phyloP scores from a whole-genome alignment of 768 basidiomycete genomes.

The Trametes villosa region DNA sequence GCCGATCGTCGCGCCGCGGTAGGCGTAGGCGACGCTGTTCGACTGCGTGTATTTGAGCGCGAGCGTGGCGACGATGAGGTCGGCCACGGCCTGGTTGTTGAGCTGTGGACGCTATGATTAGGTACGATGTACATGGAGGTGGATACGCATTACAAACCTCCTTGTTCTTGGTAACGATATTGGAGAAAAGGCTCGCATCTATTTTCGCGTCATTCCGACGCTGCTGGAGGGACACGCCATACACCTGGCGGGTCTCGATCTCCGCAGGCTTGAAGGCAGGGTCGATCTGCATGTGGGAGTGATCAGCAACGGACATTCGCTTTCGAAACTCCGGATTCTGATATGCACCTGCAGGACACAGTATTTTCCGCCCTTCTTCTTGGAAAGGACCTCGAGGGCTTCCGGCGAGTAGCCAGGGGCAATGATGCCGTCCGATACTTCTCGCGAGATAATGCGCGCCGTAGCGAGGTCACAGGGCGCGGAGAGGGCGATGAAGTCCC shows the following conservation, averaged over 20 bases:
- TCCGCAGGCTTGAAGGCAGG: constrained; percentile 77
- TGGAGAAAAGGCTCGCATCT: constrained; percentile 76
- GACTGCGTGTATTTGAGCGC: constrained; percentile 99
- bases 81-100: constrained; percentile 75
- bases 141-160: constrained; percentile 52
- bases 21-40: constrained; percentile 96
- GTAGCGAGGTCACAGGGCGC: constrained; percentile 92
- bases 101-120: constrained; percentile 53
- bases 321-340: background rate
- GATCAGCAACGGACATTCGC: background rate
- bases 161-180: constrained; percentile 89
- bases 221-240: constrained; percentile 89
- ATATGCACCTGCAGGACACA: constrained; percentile 85
- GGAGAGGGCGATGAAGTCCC: constrained; percentile 97
- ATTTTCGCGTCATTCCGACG: constrained; percentile 90
- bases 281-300: constrained; percentile 69
- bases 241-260: constrained; percentile 94
- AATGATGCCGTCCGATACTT: constrained; percentile 98
- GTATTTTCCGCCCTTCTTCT: constrained; percentile 99
- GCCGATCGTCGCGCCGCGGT: constrained; percentile 89
- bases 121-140: background rate
- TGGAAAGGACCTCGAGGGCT: constrained; percentile 86
- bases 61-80: constrained; percentile 94
- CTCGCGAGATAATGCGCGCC: constrained; percentile 96
- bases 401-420: constrained; percentile 90